Evolutionary conservation across 2,329 filamentous ascomycete species (phyloP).

Genomic region (Aspergillus sp.): DNA sequence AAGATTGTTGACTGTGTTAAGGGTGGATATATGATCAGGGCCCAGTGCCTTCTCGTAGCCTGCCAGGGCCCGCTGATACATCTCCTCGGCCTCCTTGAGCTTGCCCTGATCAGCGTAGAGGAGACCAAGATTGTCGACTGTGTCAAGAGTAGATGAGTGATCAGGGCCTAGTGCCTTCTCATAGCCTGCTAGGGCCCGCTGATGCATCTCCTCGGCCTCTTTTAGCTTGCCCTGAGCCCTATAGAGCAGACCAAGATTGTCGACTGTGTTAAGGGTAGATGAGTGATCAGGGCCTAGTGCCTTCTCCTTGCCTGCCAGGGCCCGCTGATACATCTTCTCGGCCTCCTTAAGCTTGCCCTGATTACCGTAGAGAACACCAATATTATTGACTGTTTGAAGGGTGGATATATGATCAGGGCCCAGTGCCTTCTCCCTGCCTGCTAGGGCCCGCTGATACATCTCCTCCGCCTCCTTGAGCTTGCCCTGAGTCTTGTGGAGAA

Average conservation of each 20-base stretch:
- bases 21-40: too few relatives aligned
- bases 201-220: too few relatives aligned
- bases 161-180: too few relatives aligned
- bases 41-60: background rate
- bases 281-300: background rate
- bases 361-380: background rate
- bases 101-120: too few relatives aligned
- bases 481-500: background rate
- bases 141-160: too few relatives aligned
- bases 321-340: background rate
- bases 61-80: background rate
- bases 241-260: too few relatives aligned
- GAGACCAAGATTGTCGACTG: too few relatives aligned
- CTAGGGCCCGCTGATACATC: slow-evolving; percentile 1
- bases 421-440: background rate
- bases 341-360: slow-evolving; percentile 1
- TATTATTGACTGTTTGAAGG: background rate
- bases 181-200: too few relatives aligned
- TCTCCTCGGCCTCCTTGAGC: too few relatives aligned
- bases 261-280: too few relatives aligned
- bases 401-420: background rate
- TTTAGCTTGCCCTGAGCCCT: too few relatives aligned
- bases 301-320: background rate
- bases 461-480: background rate
- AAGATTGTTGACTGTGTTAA: too few relatives aligned